Base-by-base conservation (phyloP, 257 asterid genomes). In the Verbascum thapsus region DNA sequence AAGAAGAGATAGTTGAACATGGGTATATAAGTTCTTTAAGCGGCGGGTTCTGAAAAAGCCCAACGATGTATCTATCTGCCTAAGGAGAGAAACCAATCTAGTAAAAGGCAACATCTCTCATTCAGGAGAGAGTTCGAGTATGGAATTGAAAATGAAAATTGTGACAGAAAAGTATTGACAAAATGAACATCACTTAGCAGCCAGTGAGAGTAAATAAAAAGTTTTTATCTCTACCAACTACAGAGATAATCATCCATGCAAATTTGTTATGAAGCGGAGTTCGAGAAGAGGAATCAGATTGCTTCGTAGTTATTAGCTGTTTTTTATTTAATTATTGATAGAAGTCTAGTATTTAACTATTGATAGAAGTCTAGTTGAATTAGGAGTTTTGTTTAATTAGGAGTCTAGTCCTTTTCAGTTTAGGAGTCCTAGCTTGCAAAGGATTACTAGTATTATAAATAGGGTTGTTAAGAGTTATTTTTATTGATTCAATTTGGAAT, bases 151-250 rank as follows among this genome's bases (percentile, higher is more conserved):
- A 47, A 26, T 26, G 32, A 26, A 26, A 40, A 58, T 19, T 8
- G 3, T 40, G 65, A 59, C 20, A 19, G 53, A 41, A n/a, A 53
- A 32, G 3, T 3, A 16, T 13, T 30, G 19, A 11, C 15, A 22
- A 42, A 59, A 12, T 41, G 53, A 59, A 59, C 53, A 59, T 23
- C 52, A 5, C 8, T 53, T 45, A 45, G 52, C 12, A 53, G 38
- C 22, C 41, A 53, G 42, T 12, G 53, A 59, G 53, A 2, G 5
- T 42, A 59, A 40, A 32, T 34, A 12, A 32, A 7, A 54, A 15
- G 8, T 7, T 8, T 16, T 6, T 3, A 15, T 15, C 52, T 5
- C 23, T 13, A 4, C 22, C 8, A 34, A 30, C 35, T 53, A 5
- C 1, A 53, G 58, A 53, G 20, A 26, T 8, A 32, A 8, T 30